These are phyloP conservation scores for Talaromyces sp. DNA, from an alignment of 2,329 filamentous ascomycete species.

Conservation along the genomic window DNA sequence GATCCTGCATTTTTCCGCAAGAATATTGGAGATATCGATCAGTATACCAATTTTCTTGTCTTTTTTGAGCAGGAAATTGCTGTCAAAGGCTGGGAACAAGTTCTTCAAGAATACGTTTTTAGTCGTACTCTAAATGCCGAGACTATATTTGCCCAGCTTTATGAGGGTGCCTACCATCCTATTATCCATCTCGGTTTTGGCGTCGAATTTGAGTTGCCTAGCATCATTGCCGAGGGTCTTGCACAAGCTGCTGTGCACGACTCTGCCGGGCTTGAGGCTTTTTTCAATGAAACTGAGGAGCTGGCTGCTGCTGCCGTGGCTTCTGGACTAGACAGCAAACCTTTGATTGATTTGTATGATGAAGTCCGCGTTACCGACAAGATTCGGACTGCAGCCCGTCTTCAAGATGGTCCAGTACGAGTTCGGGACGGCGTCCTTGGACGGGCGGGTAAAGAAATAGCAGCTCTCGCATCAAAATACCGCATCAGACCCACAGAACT, in stretches of 20 bases:
- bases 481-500: neutral
- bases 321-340: neutral
- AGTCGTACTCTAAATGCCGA: constrained; percentile 58
- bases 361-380: constrained; percentile 1
- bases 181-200: constrained; percentile 81
- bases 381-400: neutral
- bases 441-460: neutral
- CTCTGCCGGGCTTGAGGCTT: neutral
- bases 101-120: constrained; percentile 63
- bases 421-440: neutral
- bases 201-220: constrained; percentile 72
- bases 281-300: neutral
- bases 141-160: constrained; percentile 62
- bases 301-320: neutral
- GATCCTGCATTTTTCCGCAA: constrained; percentile 26
- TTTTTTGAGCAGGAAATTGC: constrained; percentile 69
- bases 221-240: constrained; percentile 70
- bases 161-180: constrained; percentile 62
- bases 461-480: neutral
- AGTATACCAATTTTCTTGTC: constrained; percentile 65
- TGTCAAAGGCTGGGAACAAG: constrained; percentile 55
- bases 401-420: neutral
- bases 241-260: constrained; percentile 69
- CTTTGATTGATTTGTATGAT: neutral
- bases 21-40: constrained; percentile 52